These are phyloP conservation scores for Bryoerythrophyllum caledonicum DNA, from an alignment of 225 moss, liverwort and hornwort species.

Conservation along the genomic window DNA sequence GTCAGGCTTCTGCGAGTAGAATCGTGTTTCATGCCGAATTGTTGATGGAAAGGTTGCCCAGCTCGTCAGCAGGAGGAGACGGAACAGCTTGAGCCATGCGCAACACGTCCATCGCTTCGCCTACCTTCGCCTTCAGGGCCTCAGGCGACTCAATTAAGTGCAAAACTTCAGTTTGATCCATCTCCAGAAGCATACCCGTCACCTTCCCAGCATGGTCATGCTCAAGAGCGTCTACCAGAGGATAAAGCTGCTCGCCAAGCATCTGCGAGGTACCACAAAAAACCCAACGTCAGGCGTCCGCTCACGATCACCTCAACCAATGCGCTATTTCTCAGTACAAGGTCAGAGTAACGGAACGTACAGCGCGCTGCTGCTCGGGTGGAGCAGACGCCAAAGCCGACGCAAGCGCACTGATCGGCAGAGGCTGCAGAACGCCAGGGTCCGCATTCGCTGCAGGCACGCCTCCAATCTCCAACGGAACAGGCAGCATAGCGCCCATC, in stretches of 20 bases:
- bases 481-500: slow-evolving; percentile 91
- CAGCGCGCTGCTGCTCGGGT: slow-evolving; percentile 95
- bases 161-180: slow-evolving; percentile 97
- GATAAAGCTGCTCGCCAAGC: slow-evolving; percentile 96
- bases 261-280: slow-evolving; percentile 24
- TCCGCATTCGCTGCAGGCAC: slow-evolving; percentile 63
- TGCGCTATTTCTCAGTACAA: too few relatives aligned
- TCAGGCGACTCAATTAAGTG: slow-evolving; percentile 98
- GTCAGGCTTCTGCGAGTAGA: slow-evolving; percentile 3
- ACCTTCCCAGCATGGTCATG: slow-evolving; percentile 95
- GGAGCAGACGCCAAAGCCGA: slow-evolving; percentile 92
- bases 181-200: slow-evolving; percentile 96
- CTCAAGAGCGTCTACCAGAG: slow-evolving; percentile 82
- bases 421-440: slow-evolving; percentile 66
- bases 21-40: slow-evolving; percentile 44
- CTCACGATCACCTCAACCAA: too few relatives aligned
- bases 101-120: slow-evolving; percentile 94
- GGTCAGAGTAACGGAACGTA: slow-evolving; percentile 22
- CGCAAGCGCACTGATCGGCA: slow-evolving; percentile 93
- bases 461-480: slow-evolving; percentile 78
- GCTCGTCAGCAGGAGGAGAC: slow-evolving; percentile 67
- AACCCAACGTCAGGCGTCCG: too few relatives aligned
- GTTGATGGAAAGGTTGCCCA: slow-evolving; percentile 57
- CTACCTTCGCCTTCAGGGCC: slow-evolving; percentile 89
- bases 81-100: slow-evolving; percentile 85